These are phyloP conservation scores for Aechmea fasciata DNA, from an alignment of 176 grass and related monocot species.

Conservation along the genomic window DNA sequence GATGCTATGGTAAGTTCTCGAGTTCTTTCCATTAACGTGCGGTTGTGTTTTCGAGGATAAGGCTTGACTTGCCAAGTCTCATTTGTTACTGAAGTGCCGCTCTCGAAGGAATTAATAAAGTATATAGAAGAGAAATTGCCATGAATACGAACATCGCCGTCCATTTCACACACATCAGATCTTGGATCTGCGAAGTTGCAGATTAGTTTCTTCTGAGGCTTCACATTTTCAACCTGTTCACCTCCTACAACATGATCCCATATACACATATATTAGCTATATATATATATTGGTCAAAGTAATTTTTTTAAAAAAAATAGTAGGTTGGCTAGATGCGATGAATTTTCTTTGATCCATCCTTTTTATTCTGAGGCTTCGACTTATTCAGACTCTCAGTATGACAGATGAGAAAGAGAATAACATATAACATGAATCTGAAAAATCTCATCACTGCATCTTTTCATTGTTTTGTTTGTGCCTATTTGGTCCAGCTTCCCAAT, in stretches of 20 bases:
- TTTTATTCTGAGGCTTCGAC: not conserved
- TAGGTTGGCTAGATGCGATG: not conserved
- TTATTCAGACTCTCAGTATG: not conserved
- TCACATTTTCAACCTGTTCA: not conserved
- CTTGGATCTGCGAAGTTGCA: not conserved
- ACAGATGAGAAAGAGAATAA: not conserved
- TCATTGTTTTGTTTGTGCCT: not conserved
- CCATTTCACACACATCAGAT: constrained; percentile 6
- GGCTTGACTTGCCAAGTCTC: not conserved
- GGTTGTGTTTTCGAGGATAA: not conserved
- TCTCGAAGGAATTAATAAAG: not conserved
- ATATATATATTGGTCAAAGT: not conserved
- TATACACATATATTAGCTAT: not conserved
- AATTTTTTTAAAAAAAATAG: not conserved
- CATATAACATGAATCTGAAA: constrained; percentile 1
- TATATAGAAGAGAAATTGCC: not conserved
- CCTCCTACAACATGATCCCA: not conserved
- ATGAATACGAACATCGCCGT: not conserved
- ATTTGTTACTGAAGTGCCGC: not conserved
- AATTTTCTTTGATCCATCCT: not conserved
- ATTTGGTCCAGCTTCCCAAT: too few relatives aligned
- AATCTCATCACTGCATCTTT: not conserved
- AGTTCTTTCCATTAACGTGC: not conserved
- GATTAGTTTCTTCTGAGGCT: not conserved
- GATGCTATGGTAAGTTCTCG: not conserved